Evolutionary conservation across 1,139 yeast species (phyloP), one percentile per base, ranked within the genome.

Genomic region (Dujonia santamariae): DNA sequence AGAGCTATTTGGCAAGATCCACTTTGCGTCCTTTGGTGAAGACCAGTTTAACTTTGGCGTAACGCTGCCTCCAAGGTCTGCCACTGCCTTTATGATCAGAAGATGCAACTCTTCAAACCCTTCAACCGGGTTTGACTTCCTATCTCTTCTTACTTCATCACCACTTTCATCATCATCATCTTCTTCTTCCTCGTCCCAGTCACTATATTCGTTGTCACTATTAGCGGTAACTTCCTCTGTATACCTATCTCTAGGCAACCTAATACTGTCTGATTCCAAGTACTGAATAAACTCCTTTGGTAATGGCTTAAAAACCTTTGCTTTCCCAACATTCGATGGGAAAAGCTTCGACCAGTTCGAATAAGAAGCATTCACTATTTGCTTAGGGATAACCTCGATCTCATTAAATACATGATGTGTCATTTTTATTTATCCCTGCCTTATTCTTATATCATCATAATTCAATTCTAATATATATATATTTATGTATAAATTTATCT

Each of bases 1-100:
- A 4, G 85, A 72, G 47, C 85, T 84, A 24, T 85, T 81, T 2
- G 94, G 74, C 51, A 85, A 63, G 21, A 92, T 90, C 98, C 98
- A 92, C 1, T 79, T 74, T 6, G 97, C 87, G 58, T 92, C 99
- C 49, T 81, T 83, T 1, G 99, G 98, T 1, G 96, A 84, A 1
- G 97, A 86, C 98, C 98, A 92, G 62, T 92, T 92, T 45, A 92
- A 65, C 51, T 92, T 92, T 1, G 97, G 97, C 2, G 86, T 70
- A 6, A 88, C 88, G 1, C 78, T 61, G 1, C 84, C 54, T 18
- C 85, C 50, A 63, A 73, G 40, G 61, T 71, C 20, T 36, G 39
- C 24, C 67, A 80, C 19, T 3, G 66, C 54, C 0, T 50, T 41
- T 23, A 59, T 59, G 17, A 92, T 67, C 35, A 66, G 50, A 0